A percentile compares a stretch with the other conserved stretches of the same genome.
Conservation (phyloP, 768 basidiomycete species). For the Baorangia bicolor region DNA sequence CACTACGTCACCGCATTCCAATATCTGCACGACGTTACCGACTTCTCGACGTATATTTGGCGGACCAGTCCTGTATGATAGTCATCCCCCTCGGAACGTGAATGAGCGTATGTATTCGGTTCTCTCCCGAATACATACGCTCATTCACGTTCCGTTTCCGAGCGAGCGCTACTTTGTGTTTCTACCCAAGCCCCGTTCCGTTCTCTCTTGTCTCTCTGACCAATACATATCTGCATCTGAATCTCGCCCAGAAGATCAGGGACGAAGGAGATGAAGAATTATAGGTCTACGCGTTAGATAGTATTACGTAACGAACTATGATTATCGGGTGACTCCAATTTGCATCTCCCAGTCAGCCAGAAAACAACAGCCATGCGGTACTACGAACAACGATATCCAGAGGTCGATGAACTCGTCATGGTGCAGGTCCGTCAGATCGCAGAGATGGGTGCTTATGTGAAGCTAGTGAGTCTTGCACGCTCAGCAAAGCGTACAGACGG, state of each 20-base stretch:
- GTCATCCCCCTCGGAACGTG: no score
- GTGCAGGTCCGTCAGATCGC: conserved; percentile 99
- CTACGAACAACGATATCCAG: conserved; percentile 90
- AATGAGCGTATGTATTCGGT: no score
- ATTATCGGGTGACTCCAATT: neutral
- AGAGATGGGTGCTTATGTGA: conserved; percentile 99
- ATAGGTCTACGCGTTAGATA: no score
- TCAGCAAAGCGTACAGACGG: neutral
- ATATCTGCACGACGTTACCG: no score
- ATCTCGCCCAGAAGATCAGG: conserved; percentile 42
- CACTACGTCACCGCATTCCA: no score
- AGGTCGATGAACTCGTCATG: conserved; percentile 99
- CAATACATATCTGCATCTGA: conserved; percentile 13
- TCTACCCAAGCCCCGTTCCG: conserved; percentile 6
- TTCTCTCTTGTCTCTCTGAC: conserved; percentile 15
- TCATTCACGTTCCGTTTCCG: no score
- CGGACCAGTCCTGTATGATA: no score
- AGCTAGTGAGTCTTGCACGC: conserved; percentile 63
- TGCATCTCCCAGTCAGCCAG: neutral
- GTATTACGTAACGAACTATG: conserved; percentile 10
- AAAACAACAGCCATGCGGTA: conserved; percentile 63
- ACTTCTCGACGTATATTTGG: no score
- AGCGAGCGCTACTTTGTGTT: no score
- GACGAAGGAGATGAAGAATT: no score
- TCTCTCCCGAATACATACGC: no score